Percentiles rank a stretch among this genome's conserved stretches.
Evolutionary conservation across 202 grass and related monocot species (phyloP).

Genomic region (Brachypodium distachyon): DNA sequence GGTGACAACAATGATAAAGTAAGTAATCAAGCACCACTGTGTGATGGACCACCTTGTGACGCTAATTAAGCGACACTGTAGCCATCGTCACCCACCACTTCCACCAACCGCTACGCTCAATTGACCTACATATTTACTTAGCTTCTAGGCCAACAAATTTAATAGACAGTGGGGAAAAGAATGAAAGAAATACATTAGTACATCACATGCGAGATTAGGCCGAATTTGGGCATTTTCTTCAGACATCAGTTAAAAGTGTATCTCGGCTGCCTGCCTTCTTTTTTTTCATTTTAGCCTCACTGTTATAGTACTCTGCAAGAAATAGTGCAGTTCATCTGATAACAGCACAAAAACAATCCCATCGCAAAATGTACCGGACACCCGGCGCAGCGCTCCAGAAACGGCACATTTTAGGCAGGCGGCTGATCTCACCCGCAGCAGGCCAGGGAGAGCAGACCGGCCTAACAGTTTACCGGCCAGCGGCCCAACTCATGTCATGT

Average conservation of each 20-base stretch:
- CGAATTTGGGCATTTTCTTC: background rate
- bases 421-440: background rate
- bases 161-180: no score
- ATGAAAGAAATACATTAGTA: background rate
- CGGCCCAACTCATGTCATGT: background rate
- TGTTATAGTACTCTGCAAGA: no score
- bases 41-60: constrained; percentile 4
- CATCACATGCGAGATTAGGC: background rate
- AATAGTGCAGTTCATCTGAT: no score
- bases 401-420: background rate
- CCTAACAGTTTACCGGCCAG: constrained; percentile 10
- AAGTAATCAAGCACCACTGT: constrained; percentile 1
- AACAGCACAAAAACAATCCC: no score
- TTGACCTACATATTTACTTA: constrained; percentile 9
- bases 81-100: constrained; percentile 27
- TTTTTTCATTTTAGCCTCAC: no score
- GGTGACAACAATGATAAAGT: background rate
- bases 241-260: background rate
- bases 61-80: constrained; percentile 10
- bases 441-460: background rate
- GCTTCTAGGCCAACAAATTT: background rate
- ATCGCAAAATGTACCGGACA: no score
- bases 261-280: background rate
- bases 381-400: no score
- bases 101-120: constrained; percentile 23